These are phyloP conservation scores for Sporisorium scitamineum DNA, from an alignment of 1,284 basidiomycete genomes.

Conservation along the genomic window DNA sequence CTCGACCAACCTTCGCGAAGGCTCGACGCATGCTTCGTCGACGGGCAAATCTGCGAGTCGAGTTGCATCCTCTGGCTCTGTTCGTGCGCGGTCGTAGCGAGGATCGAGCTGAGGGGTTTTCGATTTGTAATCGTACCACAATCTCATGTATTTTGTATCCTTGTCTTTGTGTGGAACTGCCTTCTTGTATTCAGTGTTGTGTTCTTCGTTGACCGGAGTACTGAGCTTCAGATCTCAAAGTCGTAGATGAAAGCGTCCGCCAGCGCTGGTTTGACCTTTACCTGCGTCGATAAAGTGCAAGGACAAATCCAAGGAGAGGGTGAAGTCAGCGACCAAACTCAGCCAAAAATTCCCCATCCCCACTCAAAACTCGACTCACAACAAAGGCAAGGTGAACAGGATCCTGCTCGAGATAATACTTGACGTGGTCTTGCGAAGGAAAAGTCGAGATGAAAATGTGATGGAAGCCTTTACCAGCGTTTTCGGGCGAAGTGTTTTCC, in stretches of 20 bases:
- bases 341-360: too few species aligned
- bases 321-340: not conserved
- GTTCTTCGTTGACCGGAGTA: not conserved
- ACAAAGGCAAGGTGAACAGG: slow-evolving; percentile 49
- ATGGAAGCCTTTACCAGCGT: slow-evolving; percentile 50
- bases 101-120: too few species aligned
- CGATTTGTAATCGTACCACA: not conserved
- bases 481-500: slow-evolving; percentile 43
- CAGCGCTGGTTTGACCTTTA: slow-evolving; percentile 35
- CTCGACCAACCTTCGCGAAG: slow-evolving; percentile 29
- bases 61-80: slow-evolving; percentile 3
- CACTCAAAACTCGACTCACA: too few species aligned
- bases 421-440: slow-evolving; percentile 30
- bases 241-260: slow-evolving; percentile 50
- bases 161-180: not conserved
- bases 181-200: not conserved
- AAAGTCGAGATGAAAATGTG: slow-evolving; percentile 55
- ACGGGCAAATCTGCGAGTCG: slow-evolving; percentile 9
- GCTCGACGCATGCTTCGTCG: not conserved
- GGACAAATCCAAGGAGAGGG: not conserved
- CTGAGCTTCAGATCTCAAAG: slow-evolving; percentile 25
- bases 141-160: not conserved
- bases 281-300: slow-evolving; percentile 9
- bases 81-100: slow-evolving; percentile 22
- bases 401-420: slow-evolving; percentile 49